Percentiles rank a stretch among this genome's conserved stretches.
These are phyloP conservation scores for Drechslerella coelobrocha DNA, from an alignment of 2,329 filamentous ascomycete genomes.

Conservation along the genomic window DNA sequence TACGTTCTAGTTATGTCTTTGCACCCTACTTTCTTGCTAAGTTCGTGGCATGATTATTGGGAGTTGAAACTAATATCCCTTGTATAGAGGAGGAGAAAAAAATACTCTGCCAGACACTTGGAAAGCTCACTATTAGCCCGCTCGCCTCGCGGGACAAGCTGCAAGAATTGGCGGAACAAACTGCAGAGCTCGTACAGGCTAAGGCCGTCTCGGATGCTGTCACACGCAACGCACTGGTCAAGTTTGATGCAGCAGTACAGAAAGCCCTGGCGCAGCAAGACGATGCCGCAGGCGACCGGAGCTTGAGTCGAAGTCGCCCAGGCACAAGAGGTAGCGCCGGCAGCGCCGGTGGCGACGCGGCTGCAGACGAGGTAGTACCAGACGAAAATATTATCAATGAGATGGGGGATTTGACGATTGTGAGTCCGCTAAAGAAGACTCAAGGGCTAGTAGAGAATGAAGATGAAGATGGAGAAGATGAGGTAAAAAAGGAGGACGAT, in stretches of 20 bases:
- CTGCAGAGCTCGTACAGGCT: constrained; percentile 70
- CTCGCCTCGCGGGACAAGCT: constrained; percentile 68
- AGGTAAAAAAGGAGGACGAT: constrained; percentile 56
- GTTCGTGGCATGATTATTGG: neutral
- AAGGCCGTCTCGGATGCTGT: constrained; percentile 68
- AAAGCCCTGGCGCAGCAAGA: constrained; percentile 69
- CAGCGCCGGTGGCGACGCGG: constrained; percentile 58
- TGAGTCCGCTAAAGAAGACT: constrained; percentile 66
- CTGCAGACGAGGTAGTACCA: constrained; percentile 54
- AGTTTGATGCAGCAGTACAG: constrained; percentile 71
- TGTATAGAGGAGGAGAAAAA: constrained; percentile 81
- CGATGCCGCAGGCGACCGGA: constrained; percentile 53
- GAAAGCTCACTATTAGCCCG: constrained; percentile 80
- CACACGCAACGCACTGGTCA: constrained; percentile 70
- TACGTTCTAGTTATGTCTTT: constrained; percentile 60
- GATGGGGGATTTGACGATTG: constrained; percentile 59
- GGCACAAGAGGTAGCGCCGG: constrained; percentile 58
- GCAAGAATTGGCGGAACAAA: constrained; percentile 66
- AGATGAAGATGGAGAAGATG: constrained; percentile 55
- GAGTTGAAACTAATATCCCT: constrained; percentile 3
- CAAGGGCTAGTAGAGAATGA: constrained; percentile 57
- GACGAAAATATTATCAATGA: constrained; percentile 55
- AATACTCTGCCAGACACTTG: constrained; percentile 75
- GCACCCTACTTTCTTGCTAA: neutral
- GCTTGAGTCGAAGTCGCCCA: constrained; percentile 56